Evolutionary conservation across 768 basidiomycete species (phyloP).

Genomic region (Lactarius sp.): DNA sequence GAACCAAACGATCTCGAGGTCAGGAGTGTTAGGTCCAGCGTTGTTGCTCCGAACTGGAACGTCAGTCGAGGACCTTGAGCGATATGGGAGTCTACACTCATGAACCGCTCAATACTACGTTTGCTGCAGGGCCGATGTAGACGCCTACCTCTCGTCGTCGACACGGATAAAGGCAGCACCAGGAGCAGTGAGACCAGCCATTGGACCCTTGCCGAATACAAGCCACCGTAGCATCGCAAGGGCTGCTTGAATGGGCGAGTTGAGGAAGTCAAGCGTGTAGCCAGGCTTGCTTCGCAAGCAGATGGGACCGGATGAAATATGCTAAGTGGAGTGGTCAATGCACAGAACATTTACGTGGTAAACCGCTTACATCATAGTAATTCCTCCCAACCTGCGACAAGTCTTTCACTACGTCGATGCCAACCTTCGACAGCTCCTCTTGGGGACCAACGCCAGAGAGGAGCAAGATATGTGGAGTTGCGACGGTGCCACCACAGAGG

Average conservation of each 20-base stretch:
- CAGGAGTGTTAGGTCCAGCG: conserved; percentile 19
- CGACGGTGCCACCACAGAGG: conserved; percentile 25
- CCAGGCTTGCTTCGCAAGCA: conserved; percentile 18
- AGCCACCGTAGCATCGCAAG: conserved; percentile 18
- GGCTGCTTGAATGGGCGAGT: conserved; percentile 7
- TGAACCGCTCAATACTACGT: neutral
- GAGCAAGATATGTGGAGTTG: conserved; percentile 38
- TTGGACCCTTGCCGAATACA: conserved; percentile 11
- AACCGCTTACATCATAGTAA: conserved; percentile 17
- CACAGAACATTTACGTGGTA: neutral
- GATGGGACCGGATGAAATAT: conserved; percentile 19
- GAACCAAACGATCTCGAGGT: conserved; percentile 21
- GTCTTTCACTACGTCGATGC: conserved; percentile 28
- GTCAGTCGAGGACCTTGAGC: conserved; percentile 8
- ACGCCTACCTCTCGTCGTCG: conserved; percentile 18
- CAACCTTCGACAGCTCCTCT: conserved; percentile 30
- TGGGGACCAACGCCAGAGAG: conserved; percentile 41
- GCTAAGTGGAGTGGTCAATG: neutral
- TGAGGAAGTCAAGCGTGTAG: conserved; percentile 23
- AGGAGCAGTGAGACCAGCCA: conserved; percentile 13
- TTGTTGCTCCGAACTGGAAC: conserved; percentile 10
- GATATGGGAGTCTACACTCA: conserved; percentile 12
- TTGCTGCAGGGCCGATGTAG: neutral
- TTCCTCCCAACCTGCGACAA: conserved; percentile 24
- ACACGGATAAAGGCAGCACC: conserved; percentile 22